These are phyloP conservation scores for Epichloe glyceriae DNA, from an alignment of 2,329 filamentous ascomycete species.

Conservation along the genomic window DNA sequence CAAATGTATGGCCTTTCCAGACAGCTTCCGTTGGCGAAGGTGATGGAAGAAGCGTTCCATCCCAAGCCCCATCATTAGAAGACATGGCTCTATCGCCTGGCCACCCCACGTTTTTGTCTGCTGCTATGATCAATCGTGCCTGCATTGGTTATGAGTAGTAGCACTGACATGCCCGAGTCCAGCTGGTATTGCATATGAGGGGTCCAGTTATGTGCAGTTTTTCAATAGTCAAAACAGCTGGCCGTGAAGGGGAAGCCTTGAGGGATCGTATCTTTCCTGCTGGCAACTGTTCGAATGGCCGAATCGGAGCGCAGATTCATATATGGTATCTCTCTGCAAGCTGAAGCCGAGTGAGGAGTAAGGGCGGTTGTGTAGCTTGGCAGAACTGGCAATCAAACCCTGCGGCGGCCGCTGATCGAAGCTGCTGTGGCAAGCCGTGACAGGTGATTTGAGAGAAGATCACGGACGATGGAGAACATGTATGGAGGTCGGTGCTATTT, in stretches of 20 bases:
- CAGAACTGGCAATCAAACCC: constrained; percentile 8
- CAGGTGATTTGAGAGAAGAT: constrained; percentile 13
- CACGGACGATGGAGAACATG: constrained; percentile 11
- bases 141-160: constrained; percentile 36
- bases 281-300: neutral
- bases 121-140: constrained; percentile 26
- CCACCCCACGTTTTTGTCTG: constrained; percentile 32
- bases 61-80: constrained; percentile 26
- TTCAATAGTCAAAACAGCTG: neutral
- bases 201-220: neutral
- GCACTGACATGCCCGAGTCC: constrained; percentile 25
- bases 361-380: neutral
- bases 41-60: constrained; percentile 16
- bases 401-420: constrained; percentile 17
- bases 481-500: constrained; percentile 21
- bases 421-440: constrained; percentile 14
- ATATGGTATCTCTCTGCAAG: neutral
- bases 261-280: neutral
- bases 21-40: constrained; percentile 19
- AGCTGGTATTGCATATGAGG: neutral
- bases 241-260: neutral
- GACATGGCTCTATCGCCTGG: constrained; percentile 31
- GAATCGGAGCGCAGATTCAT: neutral
- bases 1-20: constrained; percentile 15
- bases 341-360: constrained; percentile 4